These are phyloP conservation scores for Carallia pectinifolia DNA, from an alignment of 345 rosid species.

Conservation along the genomic window DNA sequence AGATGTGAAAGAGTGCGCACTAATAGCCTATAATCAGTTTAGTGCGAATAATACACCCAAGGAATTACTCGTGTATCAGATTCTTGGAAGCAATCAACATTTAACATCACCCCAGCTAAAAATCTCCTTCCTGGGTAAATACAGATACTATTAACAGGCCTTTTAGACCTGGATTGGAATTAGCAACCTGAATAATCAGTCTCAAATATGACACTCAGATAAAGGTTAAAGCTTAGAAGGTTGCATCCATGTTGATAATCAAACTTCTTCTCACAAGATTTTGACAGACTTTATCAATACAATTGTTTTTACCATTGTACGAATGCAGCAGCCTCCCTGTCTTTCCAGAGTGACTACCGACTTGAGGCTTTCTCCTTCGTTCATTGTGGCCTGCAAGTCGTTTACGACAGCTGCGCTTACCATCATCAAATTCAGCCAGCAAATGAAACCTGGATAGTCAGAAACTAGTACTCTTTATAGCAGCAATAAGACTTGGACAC, in stretches of 20 bases:
- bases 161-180: not conserved
- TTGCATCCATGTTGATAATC: not conserved
- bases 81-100: too few relatives aligned
- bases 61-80: not conserved
- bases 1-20: not conserved
- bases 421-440: conserved; percentile 45
- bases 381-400: conserved; percentile 49
- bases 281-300: not conserved
- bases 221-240: not conserved
- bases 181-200: not conserved
- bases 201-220: not conserved
- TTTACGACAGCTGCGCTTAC: conserved; percentile 48
- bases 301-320: conserved; percentile 41
- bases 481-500: not conserved
- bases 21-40: not conserved
- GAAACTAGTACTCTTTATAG: conserved; percentile 8
- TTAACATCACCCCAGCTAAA: not conserved
- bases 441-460: conserved; percentile 38
- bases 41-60: not conserved
- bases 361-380: conserved; percentile 43
- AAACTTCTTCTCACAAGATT: not conserved
- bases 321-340: conserved; percentile 43
- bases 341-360: conserved; percentile 32
- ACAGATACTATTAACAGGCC: not conserved
- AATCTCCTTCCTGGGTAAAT: not conserved